Percentiles rank a stretch among this genome's conserved stretches.
These are phyloP conservation scores for Aotearoamyces nothofagi DNA, from an alignment of 2,329 filamentous ascomycete genomes.

Conservation along the genomic window DNA sequence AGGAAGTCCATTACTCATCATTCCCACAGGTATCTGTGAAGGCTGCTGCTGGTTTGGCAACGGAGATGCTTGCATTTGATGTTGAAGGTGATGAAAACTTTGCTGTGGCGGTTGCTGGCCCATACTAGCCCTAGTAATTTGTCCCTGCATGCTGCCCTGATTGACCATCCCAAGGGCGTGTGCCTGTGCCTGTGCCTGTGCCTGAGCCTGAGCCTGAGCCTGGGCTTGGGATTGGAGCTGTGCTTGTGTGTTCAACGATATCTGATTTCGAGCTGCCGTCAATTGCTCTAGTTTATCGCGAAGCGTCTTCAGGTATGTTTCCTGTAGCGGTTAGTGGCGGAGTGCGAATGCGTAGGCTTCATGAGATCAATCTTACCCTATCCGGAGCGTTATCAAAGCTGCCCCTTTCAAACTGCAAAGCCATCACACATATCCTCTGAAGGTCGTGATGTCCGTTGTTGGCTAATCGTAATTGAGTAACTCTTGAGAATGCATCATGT, in stretches of 20 bases:
- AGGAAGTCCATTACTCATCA: too few species aligned
- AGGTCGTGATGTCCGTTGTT: slow-evolving; percentile 2
- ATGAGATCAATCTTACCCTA: slow-evolving; percentile 2
- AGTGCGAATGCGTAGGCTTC: not conserved
- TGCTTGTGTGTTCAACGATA: slow-evolving; percentile 28
- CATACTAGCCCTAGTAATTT: slow-evolving; percentile 33
- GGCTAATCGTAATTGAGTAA: slow-evolving; percentile 3
- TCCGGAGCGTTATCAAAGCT: slow-evolving; percentile 3
- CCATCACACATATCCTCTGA: slow-evolving; percentile 3
- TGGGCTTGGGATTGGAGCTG: slow-evolving; percentile 16
- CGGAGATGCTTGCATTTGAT: slow-evolving; percentile 39
- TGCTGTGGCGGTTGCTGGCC: slow-evolving; percentile 32
- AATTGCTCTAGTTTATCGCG: slow-evolving; percentile 15
- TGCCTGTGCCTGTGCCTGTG: slow-evolving; percentile 24
- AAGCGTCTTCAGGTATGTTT: slow-evolving; percentile 4
- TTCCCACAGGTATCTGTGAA: too few species aligned
- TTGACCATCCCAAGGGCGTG: slow-evolving; percentile 40
- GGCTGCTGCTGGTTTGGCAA: slow-evolving; percentile 28
- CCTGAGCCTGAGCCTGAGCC: slow-evolving; percentile 22
- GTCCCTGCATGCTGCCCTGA: slow-evolving; percentile 31
- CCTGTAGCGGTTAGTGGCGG: slow-evolving; percentile 3
- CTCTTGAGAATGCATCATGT: not conserved
- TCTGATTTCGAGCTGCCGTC: slow-evolving; percentile 12
- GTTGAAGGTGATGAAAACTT: slow-evolving; percentile 41
- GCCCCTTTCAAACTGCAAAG: slow-evolving; percentile 3